Percentiles rank a stretch among this genome's conserved stretches.
phyloP scores from a whole-genome alignment of 768 basidiomycete species.

The Lentinula aciculospora region DNA sequence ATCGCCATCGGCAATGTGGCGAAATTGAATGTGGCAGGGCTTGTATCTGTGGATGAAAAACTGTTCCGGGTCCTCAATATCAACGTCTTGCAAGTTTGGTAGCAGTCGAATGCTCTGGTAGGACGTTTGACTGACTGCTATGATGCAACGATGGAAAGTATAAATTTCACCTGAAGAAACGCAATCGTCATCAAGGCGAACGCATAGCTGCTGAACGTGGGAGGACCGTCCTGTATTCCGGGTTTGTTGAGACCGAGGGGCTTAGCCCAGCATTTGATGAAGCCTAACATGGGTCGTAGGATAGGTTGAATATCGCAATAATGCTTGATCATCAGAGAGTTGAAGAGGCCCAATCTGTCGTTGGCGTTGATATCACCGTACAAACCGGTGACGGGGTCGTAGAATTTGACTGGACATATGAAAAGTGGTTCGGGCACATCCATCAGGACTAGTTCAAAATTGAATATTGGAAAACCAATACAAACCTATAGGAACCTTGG shows the following conservation, averaged over 20 bases:
- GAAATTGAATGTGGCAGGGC: not conserved
- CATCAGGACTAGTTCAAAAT: not conserved
- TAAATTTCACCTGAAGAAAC: conserved; percentile 44
- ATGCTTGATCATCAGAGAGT: conserved; percentile 41
- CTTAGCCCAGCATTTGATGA: conserved; percentile 59
- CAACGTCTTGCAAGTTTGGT: conserved; percentile 49
- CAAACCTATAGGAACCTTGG: conserved; percentile 40
- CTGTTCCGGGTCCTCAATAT: too few relatives aligned
- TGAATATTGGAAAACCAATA: not conserved
- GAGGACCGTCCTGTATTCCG: conserved; percentile 12
- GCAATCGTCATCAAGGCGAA: conserved; percentile 56
- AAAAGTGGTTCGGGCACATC: conserved; percentile 4
- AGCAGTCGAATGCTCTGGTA: conserved; percentile 35
- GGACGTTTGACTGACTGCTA: not conserved
- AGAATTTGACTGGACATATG: conserved; percentile 40
- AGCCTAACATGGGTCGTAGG: conserved; percentile 35
- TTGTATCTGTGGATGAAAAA: not conserved
- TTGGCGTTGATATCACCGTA: conserved; percentile 59
- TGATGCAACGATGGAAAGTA: not conserved
- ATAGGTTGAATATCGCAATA: conserved; percentile 45
- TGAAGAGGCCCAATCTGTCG: conserved; percentile 48
- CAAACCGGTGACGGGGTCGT: conserved; percentile 33
- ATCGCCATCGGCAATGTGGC: not conserved
- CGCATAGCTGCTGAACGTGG: conserved; percentile 59
- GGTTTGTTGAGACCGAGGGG: conserved; percentile 46